Conservation (phyloP, 805 yeast species). For the Gaillardinia entomophila region DNA sequence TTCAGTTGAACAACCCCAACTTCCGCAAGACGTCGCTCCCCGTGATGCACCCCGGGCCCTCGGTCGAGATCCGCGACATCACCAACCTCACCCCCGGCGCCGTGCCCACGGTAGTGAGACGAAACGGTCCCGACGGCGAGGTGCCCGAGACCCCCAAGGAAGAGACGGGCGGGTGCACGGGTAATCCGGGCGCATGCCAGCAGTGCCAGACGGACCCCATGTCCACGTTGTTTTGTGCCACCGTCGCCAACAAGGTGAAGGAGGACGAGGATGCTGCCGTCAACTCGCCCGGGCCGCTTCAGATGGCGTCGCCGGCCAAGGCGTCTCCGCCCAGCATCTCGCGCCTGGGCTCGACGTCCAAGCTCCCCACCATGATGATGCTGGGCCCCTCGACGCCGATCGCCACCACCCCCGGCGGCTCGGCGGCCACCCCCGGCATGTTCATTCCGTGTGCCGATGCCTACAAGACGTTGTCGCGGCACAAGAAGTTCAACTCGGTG, state of each 20-base stretch:
- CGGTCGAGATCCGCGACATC: slow-evolving; percentile 45
- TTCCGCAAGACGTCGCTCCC: slow-evolving; percentile 40
- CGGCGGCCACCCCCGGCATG: slow-evolving; percentile 28
- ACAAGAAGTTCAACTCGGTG: slow-evolving; percentile 66
- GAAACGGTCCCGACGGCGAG: slow-evolving; percentile 1
- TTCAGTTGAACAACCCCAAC: slow-evolving; percentile 19
- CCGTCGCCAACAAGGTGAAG: slow-evolving; percentile 57
- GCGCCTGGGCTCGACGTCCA: slow-evolving; percentile 7
- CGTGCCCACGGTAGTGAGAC: slow-evolving; percentile 26
- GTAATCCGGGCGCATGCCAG: slow-evolving; percentile 81
- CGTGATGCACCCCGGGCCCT: slow-evolving; percentile 61
- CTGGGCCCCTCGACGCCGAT: slow-evolving; percentile 12
- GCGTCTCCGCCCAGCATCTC: slow-evolving; percentile 2
- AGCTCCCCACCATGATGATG: slow-evolving; percentile 11
- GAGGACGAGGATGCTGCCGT: slow-evolving; percentile 7
- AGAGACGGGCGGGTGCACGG: slow-evolving; percentile 55
- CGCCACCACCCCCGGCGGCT: slow-evolving; percentile 11
- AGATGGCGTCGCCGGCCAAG: not conserved
- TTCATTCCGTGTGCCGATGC: slow-evolving; percentile 90
- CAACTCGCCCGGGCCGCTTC: not conserved
- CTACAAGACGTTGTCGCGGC: slow-evolving; percentile 78
- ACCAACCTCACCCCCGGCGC: slow-evolving; percentile 35
- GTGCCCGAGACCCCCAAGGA: slow-evolving; percentile 6
- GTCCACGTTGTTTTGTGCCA: slow-evolving; percentile 83
- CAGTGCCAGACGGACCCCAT: slow-evolving; percentile 85